Base-by-base conservation (phyloP, 75 land plant species). In the Chamaecyparis obtusa region DNA sequence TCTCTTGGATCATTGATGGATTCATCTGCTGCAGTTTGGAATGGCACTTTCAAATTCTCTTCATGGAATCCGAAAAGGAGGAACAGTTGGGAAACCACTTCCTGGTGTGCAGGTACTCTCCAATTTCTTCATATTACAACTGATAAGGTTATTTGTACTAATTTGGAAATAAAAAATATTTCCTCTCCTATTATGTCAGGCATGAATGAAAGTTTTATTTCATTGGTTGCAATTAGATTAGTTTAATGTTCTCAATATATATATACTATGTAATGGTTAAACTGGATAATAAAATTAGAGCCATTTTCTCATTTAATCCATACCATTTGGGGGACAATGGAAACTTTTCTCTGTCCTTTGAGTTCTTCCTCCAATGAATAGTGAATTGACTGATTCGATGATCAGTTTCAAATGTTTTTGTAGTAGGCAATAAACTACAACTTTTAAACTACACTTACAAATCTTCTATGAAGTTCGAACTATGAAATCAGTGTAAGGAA, bases 21-120 rank as follows among this genome's bases (percentile, higher is more conserved):
- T 11, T 72, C n/a, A 72, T 84, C 35, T 83, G 46, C 83, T 85
- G 88, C 90, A 98, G 99, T 98, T 98, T 90, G 96, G 92, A 71
- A 98, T 98, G 99, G 97, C 95, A 84, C 87, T 98, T 35, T 95
- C 99, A 84, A 98, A 98, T 92, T 96, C 99, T 72, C 91, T 97
- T 54, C 85, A 87, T 83, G 99, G 99, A 86, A 84, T 76, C 48
- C 88, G 99, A 15, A 95, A 94, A 86, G 91, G 93, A 86, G 99
- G 99, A n/a, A 96, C 96, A 86, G 99, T 97, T 88, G 99, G 99
- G 54, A 97, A 92, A 86, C 99, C 99, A 69, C 91, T 98, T 44
- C 97, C 99, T 75, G 95, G 98, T 54, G 96, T 98, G 77, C 87
- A 95, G 99, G 99, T 98, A 33, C n/a, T 84, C 17, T 84, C 35